Evolutionary conservation across 495 filamentous ascomycete genomes (phyloP), one percentile per base, ranked within the genome.

Genomic region (Podospora pseudocomata): DNA sequence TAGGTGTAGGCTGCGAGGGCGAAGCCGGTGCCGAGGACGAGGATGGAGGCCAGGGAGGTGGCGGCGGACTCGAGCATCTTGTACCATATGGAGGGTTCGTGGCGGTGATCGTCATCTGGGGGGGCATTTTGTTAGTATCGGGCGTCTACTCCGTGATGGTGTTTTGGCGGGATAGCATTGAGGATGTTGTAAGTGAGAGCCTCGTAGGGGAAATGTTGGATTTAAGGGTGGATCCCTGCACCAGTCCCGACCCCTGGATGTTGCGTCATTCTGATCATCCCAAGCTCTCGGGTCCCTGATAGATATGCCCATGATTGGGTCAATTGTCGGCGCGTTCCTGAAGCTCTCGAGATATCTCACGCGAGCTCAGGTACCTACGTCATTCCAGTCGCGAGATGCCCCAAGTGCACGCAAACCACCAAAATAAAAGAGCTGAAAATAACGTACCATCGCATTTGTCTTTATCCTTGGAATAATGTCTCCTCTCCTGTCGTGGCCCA

Each of bases 11-110:
- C 94, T 20, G 93, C 92, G 5, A 89, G 76, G 57, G 86, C 91
- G 68, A 83, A 83, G 23, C 79, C 89, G 19, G 84, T 87, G 78
- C 91, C 94, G 34, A 98, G 81, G 19, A 98, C 87, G 3, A 87
- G 73, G 59, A 98, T 89, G 26, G 91, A 95, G n/a, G 92, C 91
- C 23, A 92, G 84, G 0, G 94, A 96, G 2, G 94, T 97, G 19
- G 88, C 88, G 6, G 93, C 92, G 27, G 90, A 83, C 79, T 98
- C 94, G 59, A 92, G 81, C 88, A 94, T 92, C 74, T 93, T 97
- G 70, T 86, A 85, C 2, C 76, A 58, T n/a, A 83, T 68, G 4
- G 80, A 75, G 7, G 75, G 77, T 54, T 64, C 65, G 16, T 66
- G 67, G 60, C 16, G 61, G 32, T 19, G 19, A 18, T 44, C 16